Evolutionary conservation across 1,139 yeast species (phyloP).

Genomic region (Saccharomyces pastorianus): DNA sequence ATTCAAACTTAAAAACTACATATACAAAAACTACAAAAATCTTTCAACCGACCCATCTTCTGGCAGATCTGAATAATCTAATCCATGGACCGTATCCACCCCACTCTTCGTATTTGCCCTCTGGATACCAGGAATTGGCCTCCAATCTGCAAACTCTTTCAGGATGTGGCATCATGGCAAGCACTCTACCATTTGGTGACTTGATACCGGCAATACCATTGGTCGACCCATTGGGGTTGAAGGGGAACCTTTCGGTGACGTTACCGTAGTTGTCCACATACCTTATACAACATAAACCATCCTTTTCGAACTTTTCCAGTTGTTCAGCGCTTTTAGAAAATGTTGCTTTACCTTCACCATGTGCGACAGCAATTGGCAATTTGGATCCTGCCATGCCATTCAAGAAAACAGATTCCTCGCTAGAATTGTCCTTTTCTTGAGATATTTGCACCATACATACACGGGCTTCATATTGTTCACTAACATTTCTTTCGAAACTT

Average conservation of each 20-base stretch:
- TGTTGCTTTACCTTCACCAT: slow-evolving; percentile 93
- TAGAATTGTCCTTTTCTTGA: slow-evolving; percentile 43
- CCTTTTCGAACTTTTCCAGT: slow-evolving; percentile 40
- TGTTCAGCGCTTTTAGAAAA: slow-evolving; percentile 39
- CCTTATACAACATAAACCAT: slow-evolving; percentile 55
- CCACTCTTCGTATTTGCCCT: slow-evolving; percentile 55
- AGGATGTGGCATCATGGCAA: slow-evolving; percentile 99
- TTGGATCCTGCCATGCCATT: slow-evolving; percentile 90
- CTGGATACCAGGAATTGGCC: slow-evolving; percentile 87
- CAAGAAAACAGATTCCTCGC: slow-evolving; percentile 57
- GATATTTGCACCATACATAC: slow-evolving; percentile 79
- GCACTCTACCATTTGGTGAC: slow-evolving; percentile 85
- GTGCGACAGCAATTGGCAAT: slow-evolving; percentile 95
- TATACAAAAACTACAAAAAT: not conserved
- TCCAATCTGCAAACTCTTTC: slow-evolving; percentile 88
- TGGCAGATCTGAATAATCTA: slow-evolving; percentile 82
- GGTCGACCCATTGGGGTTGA: slow-evolving; percentile 94
- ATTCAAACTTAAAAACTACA: not conserved
- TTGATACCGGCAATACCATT: slow-evolving; percentile 89
- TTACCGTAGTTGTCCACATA: slow-evolving; percentile 89
- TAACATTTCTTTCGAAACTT: slow-evolving; percentile 77
- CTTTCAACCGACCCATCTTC: slow-evolving; percentile 73
- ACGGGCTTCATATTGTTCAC: slow-evolving; percentile 97
- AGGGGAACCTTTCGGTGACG: slow-evolving; percentile 76
- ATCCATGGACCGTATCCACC: slow-evolving; percentile 90